phyloP scores from a whole-genome alignment of 2,329 filamentous ascomycete species.

The Pezicula neosporulosa region DNA sequence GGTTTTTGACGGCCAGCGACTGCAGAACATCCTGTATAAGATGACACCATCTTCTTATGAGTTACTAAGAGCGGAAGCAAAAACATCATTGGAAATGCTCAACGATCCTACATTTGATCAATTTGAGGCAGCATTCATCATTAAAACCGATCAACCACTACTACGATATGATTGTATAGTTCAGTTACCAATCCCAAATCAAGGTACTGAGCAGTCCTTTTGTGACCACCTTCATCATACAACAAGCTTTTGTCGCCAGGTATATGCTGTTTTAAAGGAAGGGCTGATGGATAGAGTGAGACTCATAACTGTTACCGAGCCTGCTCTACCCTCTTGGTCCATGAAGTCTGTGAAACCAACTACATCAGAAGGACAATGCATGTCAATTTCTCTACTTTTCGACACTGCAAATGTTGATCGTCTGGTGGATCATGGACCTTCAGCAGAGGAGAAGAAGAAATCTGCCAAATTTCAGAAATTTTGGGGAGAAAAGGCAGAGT shows the following conservation, averaged over 20 bases:
- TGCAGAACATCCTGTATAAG: constrained; percentile 83
- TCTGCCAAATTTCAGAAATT: constrained; percentile 81
- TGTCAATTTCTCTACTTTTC: constrained; percentile 68
- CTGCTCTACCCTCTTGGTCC: constrained; percentile 40
- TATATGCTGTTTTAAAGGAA: constrained; percentile 62
- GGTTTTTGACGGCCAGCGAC: constrained; percentile 71
- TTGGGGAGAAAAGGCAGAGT: constrained; percentile 91
- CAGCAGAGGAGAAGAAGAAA: constrained; percentile 80
- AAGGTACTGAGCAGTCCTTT: constrained; percentile 5
- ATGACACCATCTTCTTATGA: constrained; percentile 84
- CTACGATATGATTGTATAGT: constrained; percentile 53
- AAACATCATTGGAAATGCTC: constrained; percentile 69
- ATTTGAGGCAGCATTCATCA: constrained; percentile 82
- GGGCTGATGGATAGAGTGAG: constrained; percentile 74
- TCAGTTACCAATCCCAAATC: constrained; percentile 14
- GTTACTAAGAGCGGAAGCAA: constrained; percentile 71
- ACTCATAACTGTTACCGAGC: constrained; percentile 57
- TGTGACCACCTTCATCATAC: constrained; percentile 23
- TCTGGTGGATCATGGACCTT: constrained; percentile 82
- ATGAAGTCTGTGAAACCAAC: constrained; percentile 36
- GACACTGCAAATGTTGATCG: constrained; percentile 70
- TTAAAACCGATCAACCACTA: constrained; percentile 49
- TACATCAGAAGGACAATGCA: constrained; percentile 27
- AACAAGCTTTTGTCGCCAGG: constrained; percentile 43
- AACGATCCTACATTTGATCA: constrained; percentile 72